Evolutionary conservation across 768 basidiomycete species (phyloP).

Genomic region (Filobasidium wieringae): DNA sequence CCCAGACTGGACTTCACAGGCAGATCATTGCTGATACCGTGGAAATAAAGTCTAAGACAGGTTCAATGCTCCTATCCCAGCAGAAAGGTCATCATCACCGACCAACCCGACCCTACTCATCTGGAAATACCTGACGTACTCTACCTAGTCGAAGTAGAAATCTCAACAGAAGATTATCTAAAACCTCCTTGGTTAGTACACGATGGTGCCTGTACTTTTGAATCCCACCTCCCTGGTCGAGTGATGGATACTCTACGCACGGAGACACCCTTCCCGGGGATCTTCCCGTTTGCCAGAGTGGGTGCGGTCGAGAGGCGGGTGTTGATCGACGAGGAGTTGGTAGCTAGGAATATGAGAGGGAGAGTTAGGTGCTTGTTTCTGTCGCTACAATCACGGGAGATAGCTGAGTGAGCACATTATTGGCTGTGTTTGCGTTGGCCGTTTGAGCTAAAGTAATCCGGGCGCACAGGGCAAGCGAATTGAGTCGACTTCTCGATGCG

Average conservation of each 20-base stretch:
- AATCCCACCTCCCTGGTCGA: background rate
- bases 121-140: background rate
- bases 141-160: background rate
- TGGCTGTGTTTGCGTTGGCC: background rate
- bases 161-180: background rate
- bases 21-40: background rate
- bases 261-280: background rate
- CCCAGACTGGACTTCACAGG: background rate
- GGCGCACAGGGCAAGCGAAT: background rate
- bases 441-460: too few species aligned
- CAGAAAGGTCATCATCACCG: background rate
- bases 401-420: background rate
- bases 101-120: background rate
- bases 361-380: background rate
- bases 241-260: background rate
- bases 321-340: background rate
- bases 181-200: background rate
- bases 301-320: background rate
- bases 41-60: background rate
- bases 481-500: background rate
- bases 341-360: background rate
- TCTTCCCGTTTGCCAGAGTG: background rate
- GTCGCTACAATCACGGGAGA: background rate
- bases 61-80: background rate
- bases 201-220: background rate